Conservation (phyloP, 1,139 yeast species). For the Candida tropicalis region DNA sequence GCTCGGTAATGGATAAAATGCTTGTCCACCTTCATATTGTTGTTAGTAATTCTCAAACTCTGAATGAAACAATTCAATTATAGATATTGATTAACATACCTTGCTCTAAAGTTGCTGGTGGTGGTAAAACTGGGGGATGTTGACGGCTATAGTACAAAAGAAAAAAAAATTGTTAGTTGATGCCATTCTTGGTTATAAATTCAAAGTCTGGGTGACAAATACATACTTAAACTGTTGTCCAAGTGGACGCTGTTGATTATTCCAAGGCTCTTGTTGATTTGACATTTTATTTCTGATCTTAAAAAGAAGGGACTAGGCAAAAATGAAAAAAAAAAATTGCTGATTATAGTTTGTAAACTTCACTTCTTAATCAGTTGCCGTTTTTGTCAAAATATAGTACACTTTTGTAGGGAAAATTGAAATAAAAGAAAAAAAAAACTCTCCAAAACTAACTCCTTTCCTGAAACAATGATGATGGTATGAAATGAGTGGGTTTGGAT, state of each 20-base stretch:
- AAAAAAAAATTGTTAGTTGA: conserved; percentile 28
- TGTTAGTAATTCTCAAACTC: conserved; percentile 20
- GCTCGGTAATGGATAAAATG: conserved; percentile 53
- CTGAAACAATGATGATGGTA: too few species aligned
- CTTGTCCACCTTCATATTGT: conserved; percentile 44
- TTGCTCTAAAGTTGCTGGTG: conserved; percentile 56
- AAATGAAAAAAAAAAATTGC: not conserved
- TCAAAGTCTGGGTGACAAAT: not conserved
- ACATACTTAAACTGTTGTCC: conserved; percentile 53
- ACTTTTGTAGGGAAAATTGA: too few species aligned
- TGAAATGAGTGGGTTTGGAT: too few species aligned
- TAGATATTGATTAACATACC: conserved; percentile 33
- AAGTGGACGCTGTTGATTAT: conserved; percentile 46
- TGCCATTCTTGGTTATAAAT: not conserved
- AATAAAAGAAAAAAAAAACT: too few species aligned
- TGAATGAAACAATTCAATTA: not conserved
- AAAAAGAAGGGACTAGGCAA: too few species aligned
- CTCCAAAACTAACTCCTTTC: too few species aligned
- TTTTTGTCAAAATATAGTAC: conserved; percentile 1
- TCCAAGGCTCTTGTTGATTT: conserved; percentile 50
- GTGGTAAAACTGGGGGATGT: conserved; percentile 58
- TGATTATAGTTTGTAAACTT: not conserved
- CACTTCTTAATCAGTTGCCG: conserved; percentile 3
- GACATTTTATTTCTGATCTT: conserved; percentile 26
- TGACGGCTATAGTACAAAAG: conserved; percentile 37